phyloP scores from a whole-genome alignment of 2,329 filamentous ascomycete genomes.

The Pseudocercospora fijiensis region DNA sequence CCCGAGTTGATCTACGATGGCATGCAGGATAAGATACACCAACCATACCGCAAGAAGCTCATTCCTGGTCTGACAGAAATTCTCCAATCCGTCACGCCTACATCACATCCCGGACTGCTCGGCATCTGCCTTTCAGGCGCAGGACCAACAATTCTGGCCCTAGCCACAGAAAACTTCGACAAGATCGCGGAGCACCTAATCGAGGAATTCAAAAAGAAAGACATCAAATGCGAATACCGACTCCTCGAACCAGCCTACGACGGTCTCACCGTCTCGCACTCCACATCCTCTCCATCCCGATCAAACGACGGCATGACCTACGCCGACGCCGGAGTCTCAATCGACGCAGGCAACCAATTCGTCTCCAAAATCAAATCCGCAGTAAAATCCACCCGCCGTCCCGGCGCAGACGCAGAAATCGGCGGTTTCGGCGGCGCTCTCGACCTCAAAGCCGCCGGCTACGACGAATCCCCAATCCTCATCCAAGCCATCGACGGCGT shows the following conservation, averaged over 20 bases:
- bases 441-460: slow-evolving; percentile 73
- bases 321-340: slow-evolving; percentile 87
- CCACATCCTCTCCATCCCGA: slow-evolving; percentile 22
- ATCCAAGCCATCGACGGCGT: slow-evolving; percentile 97
- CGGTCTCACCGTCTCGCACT: slow-evolving; percentile 46
- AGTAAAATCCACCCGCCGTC: slow-evolving; percentile 78
- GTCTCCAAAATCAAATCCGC: slow-evolving; percentile 88
- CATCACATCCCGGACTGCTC: slow-evolving; percentile 80
- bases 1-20: slow-evolving; percentile 92
- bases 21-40: slow-evolving; percentile 98
- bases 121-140: slow-evolving; percentile 95
- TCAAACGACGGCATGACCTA: slow-evolving; percentile 66
- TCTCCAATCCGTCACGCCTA: slow-evolving; percentile 84
- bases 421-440: slow-evolving; percentile 92
- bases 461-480: slow-evolving; percentile 70
- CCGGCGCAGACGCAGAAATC: slow-evolving; percentile 88
- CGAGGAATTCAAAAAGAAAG: slow-evolving; percentile 66
- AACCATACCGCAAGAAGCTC: slow-evolving; percentile 87
- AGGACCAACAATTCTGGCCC: slow-evolving; percentile 88
- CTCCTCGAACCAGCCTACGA: slow-evolving; percentile 85
- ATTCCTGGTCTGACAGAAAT: slow-evolving; percentile 92
- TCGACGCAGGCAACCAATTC: slow-evolving; percentile 89
- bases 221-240: slow-evolving; percentile 81
- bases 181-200: slow-evolving; percentile 73
- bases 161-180: slow-evolving; percentile 87